Evolutionary conservation across 1,139 yeast genomes (phyloP), one percentile per base, ranked within the genome.

Genomic region (Schizosaccharomyces versatilis): DNA sequence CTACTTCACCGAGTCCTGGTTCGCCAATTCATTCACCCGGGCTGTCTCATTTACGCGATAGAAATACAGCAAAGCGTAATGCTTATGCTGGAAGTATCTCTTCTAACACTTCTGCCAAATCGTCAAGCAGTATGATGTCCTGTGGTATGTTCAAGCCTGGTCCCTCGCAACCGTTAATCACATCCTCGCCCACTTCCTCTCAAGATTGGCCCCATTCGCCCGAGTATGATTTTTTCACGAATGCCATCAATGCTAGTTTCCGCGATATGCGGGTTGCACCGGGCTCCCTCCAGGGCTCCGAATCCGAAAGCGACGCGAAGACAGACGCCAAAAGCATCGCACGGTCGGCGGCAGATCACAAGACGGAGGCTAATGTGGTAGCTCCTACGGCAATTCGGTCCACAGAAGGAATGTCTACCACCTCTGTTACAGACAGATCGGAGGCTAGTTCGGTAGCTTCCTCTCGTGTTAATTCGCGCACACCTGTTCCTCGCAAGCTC

Each of bases 131-230:
- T 24, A 24, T 24, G 32, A 24, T 24, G 32, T 24, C 32, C 32
- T 24, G 32, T 24, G 32, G 32, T 5, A 24, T 24, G 32, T 24
- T 24, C 32, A 32, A 36, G 15, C 49, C 49, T 1, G 49, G 49
- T 12, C 49, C 49, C 32, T 17, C 36, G 10, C 19, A 44, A 19
- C 38, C 49, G 15, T 32, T 44, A 3, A 7, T 44, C 6, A 14
- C 49, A 1, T 36, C 38, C n/a, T 10, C 12, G 8, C 19, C 19
- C 32, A 44, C 49, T 24, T 44, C 38, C 12, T 44, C 19, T 12
- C 38, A 44, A 32, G n/a, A 15, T 19, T 44, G 49, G 49, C 49
- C 49, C 32, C 49, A 44, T 44, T 44, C 49, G 19, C 36, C 49
- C 38, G 49, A 44, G 49, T 44, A 10, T 8, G 49, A 44, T 14